phyloP scores from a whole-genome alignment of 257 asterid genomes.

The Primulina tabacum region DNA sequence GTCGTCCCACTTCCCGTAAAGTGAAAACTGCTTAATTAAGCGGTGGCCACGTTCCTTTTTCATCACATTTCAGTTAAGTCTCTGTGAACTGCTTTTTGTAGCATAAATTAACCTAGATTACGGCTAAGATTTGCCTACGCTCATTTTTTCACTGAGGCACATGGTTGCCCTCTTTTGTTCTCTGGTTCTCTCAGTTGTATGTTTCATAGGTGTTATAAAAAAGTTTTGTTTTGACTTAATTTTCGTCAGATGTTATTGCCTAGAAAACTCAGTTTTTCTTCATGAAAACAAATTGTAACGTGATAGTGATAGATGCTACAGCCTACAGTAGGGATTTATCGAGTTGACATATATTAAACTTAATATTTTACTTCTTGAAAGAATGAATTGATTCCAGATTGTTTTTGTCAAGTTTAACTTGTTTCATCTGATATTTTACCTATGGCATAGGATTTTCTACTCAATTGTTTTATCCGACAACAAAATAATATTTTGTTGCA shows the following conservation, averaged over 20 bases:
- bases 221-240: constrained; percentile 23
- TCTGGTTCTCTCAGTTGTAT: neutral
- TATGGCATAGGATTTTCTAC: neutral
- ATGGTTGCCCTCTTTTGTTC: neutral
- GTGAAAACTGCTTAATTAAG: constrained; percentile 52
- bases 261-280: constrained; percentile 18
- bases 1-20: constrained; percentile 88
- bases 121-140: constrained; percentile 24
- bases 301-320: neutral
- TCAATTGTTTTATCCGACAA: neutral
- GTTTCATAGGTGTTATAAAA: constrained; percentile 21
- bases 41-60: constrained; percentile 13
- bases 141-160: constrained; percentile 13
- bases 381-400: neutral
- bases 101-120: constrained; percentile 26
- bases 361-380: neutral
- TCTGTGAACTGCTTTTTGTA: constrained; percentile 29
- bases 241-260: neutral
- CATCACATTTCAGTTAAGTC: neutral
- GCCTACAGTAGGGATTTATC: neutral
- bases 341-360: neutral
- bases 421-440: no score
- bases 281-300: neutral
- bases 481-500: neutral
- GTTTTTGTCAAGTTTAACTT: neutral